phyloP scores from a whole-genome alignment of 257 asterid species.

The Forsythia suspensa region DNA sequence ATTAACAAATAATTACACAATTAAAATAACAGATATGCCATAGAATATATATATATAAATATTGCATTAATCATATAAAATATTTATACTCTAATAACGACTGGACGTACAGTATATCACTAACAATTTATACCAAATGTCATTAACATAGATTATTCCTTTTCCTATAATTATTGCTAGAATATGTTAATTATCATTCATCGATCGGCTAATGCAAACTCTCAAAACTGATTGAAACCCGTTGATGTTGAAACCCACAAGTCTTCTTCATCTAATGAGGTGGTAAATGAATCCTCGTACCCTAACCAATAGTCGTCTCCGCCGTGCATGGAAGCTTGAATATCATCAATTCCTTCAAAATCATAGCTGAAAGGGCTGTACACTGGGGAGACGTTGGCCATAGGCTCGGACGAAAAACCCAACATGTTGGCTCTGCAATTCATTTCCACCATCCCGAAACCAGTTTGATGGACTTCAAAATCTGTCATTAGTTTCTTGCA shows the following conservation, averaged over 20 bases:
- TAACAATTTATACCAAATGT: neutral
- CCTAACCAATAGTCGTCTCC: neutral
- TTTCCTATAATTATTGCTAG: neutral
- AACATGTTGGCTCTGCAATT: neutral
- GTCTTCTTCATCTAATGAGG: neutral
- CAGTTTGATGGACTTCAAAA: neutral
- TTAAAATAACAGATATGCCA: too few relatives aligned
- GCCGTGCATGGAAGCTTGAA: neutral
- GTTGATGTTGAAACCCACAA: neutral
- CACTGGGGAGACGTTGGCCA: neutral
- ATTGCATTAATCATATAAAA: too few relatives aligned
- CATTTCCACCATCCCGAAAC: neutral
- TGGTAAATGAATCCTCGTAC: neutral
- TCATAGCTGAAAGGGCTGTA: slow-evolving; percentile 1
- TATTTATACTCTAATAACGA: too few relatives aligned
- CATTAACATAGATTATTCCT: neutral
- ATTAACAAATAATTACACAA: too few relatives aligned
- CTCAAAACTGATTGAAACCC: neutral
- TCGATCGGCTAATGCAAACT: neutral
- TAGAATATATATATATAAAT: too few relatives aligned
- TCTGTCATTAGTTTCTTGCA: neutral
- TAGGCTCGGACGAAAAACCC: too few relatives aligned
- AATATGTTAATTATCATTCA: neutral
- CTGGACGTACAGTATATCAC: too few relatives aligned
- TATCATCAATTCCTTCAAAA: neutral